Conservation (phyloP, 2,329 filamentous ascomycete species). For the Trichoderma sp. region DNA sequence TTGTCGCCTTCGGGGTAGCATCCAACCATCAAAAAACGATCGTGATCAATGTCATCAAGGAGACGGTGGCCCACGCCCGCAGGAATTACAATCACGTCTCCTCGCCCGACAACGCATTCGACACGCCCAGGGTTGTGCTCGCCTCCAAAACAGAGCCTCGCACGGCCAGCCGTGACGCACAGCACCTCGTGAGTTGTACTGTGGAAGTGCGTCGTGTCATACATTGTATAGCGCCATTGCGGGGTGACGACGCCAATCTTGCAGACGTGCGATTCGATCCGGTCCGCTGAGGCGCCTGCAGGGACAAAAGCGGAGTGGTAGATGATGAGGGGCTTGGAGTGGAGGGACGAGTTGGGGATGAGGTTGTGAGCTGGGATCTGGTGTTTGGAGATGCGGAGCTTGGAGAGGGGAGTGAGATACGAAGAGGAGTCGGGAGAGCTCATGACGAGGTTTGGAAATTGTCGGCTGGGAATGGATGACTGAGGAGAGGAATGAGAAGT, state of each 20-base stretch:
- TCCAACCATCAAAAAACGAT: slow-evolving; percentile 60
- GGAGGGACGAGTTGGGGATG: slow-evolving; percentile 20
- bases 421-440: not conserved
- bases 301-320: slow-evolving; percentile 18
- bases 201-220: slow-evolving; percentile 67
- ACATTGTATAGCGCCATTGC: slow-evolving; percentile 73
- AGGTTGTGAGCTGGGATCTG: slow-evolving; percentile 17
- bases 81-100: slow-evolving; percentile 68
- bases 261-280: slow-evolving; percentile 16
- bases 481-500: not conserved
- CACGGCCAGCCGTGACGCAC: slow-evolving; percentile 60
- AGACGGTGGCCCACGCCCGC: slow-evolving; percentile 68
- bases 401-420: slow-evolving; percentile 5
- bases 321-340: slow-evolving; percentile 23
- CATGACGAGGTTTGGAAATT: not conserved
- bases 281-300: not conserved
- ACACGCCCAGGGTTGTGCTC: slow-evolving; percentile 51
- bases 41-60: slow-evolving; percentile 56
- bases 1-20: slow-evolving; percentile 61
- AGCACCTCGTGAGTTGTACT: slow-evolving; percentile 70
- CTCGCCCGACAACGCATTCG: slow-evolving; percentile 58
- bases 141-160: slow-evolving; percentile 68
- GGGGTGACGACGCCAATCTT: slow-evolving; percentile 54
- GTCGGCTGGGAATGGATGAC: not conserved
- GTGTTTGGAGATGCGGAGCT: slow-evolving; percentile 16